Conservation (phyloP, 805 yeast species). For the Hagleromyces aurorensis region DNA sequence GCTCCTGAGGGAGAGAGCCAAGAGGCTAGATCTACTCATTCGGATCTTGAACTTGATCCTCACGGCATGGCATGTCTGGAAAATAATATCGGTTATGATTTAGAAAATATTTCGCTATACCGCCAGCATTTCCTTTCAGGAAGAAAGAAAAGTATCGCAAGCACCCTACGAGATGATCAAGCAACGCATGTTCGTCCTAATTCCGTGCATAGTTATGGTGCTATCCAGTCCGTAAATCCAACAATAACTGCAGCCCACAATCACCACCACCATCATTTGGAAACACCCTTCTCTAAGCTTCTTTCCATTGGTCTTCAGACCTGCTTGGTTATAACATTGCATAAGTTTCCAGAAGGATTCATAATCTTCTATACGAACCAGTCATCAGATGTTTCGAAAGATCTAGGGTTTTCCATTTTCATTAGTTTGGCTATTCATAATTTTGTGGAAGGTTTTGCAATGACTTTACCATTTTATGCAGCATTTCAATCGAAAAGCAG, state of each 20-base stretch:
- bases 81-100: slow-evolving; percentile 31
- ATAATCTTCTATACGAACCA: slow-evolving; percentile 66
- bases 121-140: slow-evolving; percentile 23
- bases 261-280: slow-evolving; percentile 74
- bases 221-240: slow-evolving; percentile 1
- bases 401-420: slow-evolving; percentile 72
- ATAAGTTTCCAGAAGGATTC: slow-evolving; percentile 93
- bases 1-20: background rate
- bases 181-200: too few relatives aligned
- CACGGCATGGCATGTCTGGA: slow-evolving; percentile 25
- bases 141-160: slow-evolving; percentile 3
- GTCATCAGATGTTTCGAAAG: slow-evolving; percentile 22
- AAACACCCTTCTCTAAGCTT: slow-evolving; percentile 69
- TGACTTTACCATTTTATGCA: slow-evolving; percentile 83
- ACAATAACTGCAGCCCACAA: slow-evolving; percentile 6
- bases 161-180: too few relatives aligned
- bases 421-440: slow-evolving; percentile 83
- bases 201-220: slow-evolving; percentile 5
- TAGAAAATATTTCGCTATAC: slow-evolving; percentile 29
- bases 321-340: slow-evolving; percentile 75
- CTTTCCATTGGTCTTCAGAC: slow-evolving; percentile 88
- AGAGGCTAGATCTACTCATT: too few relatives aligned
- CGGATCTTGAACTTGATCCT: slow-evolving; percentile 6
- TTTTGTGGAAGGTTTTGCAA: slow-evolving; percentile 88
- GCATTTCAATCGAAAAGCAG: slow-evolving; percentile 54